Evolutionary conservation across 805 yeast genomes (phyloP).

Genomic region (Scheffersomyces coipomensis): DNA sequence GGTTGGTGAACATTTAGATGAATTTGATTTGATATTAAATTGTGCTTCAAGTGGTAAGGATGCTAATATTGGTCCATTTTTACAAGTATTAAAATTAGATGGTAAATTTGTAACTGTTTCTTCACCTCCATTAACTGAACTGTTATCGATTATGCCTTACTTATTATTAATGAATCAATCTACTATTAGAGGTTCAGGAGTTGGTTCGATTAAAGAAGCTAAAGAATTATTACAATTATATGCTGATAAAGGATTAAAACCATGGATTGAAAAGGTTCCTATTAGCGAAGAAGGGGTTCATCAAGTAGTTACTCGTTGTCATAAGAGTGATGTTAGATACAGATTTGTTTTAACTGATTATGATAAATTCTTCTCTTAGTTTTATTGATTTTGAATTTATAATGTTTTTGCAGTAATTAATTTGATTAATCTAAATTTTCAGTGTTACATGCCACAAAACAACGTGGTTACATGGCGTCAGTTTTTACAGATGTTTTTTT

Average conservation of each 20-base stretch:
- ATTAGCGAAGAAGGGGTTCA: constrained; percentile 31
- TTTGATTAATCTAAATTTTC: too few relatives aligned
- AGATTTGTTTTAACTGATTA: constrained; percentile 61
- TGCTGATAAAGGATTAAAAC: constrained; percentile 31
- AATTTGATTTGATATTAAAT: constrained; percentile 52
- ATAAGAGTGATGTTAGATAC: constrained; percentile 36
- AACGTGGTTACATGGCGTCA: too few relatives aligned
- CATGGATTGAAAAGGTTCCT: constrained; percentile 36
- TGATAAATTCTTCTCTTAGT: constrained; percentile 41
- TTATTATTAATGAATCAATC: constrained; percentile 27
- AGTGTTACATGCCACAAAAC: too few relatives aligned
- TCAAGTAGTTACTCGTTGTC: constrained; percentile 33
- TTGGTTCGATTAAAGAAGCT: constrained; percentile 37
- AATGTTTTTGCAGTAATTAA: too few relatives aligned
- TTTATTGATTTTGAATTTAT: too few relatives aligned
- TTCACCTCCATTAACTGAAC: constrained; percentile 24
- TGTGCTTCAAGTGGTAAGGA: constrained; percentile 52
- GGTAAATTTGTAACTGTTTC: constrained; percentile 26
- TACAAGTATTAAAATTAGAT: constrained; percentile 29
- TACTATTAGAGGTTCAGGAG: constrained; percentile 27
- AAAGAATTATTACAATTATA: constrained; percentile 37
- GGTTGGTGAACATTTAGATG: constrained; percentile 23
- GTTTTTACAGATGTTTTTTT: too few relatives aligned
- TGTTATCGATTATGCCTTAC: constrained; percentile 20
- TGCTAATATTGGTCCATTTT: constrained; percentile 51